Base-by-base conservation (phyloP, 1,284 basidiomycete species). In the Ganoderma leucocontextum region DNA sequence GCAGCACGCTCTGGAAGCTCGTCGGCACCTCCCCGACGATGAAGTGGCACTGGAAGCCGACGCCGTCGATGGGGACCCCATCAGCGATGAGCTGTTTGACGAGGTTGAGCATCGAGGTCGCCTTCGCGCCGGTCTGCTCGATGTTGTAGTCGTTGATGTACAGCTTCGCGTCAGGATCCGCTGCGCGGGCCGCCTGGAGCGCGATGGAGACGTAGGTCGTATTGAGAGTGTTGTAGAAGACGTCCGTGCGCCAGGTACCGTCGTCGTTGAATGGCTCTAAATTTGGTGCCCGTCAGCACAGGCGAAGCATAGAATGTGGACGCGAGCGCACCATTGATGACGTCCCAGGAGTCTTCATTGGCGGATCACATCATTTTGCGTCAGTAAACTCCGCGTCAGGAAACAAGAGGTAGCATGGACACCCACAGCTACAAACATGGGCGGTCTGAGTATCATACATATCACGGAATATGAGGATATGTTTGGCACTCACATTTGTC, bases 211-310 rank as follows among this genome's bases (percentile, higher is more conserved):
- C 80, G 77, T 82, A 87, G 35, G 73, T 71, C 4, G 78, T 78
- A n/a, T 83, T 83, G 19, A 85, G 82, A 3, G 82, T 83, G 71
- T 82, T 82, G 78, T 80, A 84, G 79, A 86, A 87, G 22, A 86
- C 82, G 62, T 81, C 80, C n/a, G 71, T 63, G 60, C 86, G 82
- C 76, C 81, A 85, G 4, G 85, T 87, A 19, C 88, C 88, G 72
- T 89, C 85, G 41, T 89, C 88, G 73, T 88, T 88, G 78, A 89
- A 86, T 1, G 86, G 84, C 74, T 90, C 80, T 78, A 67, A 29
- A 47, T 52, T 52, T 79, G 10, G 10, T 44, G 17, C 19, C 25
- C 22, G 22, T 52, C 8, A 52, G 47, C 47, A 25, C 22, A 52
- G 22, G 47, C 4, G 10, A 25, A 49, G 17, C 15, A 17, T 42